phyloP scores from a whole-genome alignment of 495 filamentous ascomycete genomes.

The Xylaria cubensis region DNA sequence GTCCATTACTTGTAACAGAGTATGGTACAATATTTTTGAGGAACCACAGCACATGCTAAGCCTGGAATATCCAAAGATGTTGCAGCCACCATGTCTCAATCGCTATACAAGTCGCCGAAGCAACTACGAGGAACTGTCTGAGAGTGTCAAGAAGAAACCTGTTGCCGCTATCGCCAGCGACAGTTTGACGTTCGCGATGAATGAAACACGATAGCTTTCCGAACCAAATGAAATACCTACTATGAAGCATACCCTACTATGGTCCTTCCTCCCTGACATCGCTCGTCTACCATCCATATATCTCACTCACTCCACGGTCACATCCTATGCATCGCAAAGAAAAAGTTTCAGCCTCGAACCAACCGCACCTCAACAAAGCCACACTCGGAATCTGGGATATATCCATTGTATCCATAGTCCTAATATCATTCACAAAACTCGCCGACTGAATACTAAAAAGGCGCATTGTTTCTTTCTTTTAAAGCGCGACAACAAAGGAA shows the following conservation, averaged over 20 bases:
- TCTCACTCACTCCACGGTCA: too few species aligned
- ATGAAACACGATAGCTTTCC: background rate
- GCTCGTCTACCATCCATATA: background rate
- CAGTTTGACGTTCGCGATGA: background rate
- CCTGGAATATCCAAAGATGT: background rate
- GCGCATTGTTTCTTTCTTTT: background rate
- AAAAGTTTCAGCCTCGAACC: background rate
- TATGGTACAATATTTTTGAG: background rate
- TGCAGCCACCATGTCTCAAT: background rate
- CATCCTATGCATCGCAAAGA: background rate
- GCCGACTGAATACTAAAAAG: background rate
- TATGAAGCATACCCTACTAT: background rate
- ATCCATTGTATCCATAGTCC: background rate
- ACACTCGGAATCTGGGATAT: background rate
- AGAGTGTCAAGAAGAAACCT: background rate
- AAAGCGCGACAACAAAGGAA: background rate
- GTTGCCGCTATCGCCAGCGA: background rate
- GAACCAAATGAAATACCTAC: background rate
- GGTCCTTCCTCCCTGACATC: background rate
- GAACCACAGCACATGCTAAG: background rate
- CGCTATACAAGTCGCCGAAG: background rate
- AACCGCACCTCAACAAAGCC: background rate
- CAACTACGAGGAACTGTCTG: background rate
- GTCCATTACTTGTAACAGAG: background rate
- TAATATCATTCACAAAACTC: background rate